These are phyloP conservation scores for Codiaeum variegatum DNA, from an alignment of 441 rosid genomes.

Conservation along the genomic window DNA sequence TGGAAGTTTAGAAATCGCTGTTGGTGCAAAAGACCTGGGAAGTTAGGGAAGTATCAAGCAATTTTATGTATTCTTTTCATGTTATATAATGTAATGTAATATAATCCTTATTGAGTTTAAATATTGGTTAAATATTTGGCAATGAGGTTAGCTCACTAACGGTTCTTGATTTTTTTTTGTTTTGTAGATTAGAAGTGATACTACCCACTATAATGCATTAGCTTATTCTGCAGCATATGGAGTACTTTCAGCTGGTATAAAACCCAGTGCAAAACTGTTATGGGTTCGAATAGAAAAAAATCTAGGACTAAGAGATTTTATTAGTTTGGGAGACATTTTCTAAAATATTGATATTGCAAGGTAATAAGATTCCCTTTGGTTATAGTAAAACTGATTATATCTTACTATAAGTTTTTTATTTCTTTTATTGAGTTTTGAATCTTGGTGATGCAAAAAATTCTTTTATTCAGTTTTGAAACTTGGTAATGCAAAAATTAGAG, in stretches of 20 bases:
- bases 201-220: constrained; percentile 92
- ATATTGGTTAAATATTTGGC: background rate
- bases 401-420: background rate
- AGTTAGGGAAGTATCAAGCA: constrained; percentile 64
- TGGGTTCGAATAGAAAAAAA: constrained; percentile 76
- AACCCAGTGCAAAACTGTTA: too few species aligned
- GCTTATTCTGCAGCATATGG: constrained; percentile 93
- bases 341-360: constrained; percentile 69
- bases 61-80: constrained; percentile 93
- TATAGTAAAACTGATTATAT: background rate
- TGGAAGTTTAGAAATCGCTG: constrained; percentile 82
- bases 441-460: constrained; percentile 36
- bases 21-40: constrained; percentile 77
- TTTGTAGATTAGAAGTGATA: constrained; percentile 85
- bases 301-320: constrained; percentile 80
- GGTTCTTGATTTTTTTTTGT: constrained; percentile 18
- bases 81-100: constrained; percentile 44
- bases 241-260: constrained; percentile 89
- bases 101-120: background rate
- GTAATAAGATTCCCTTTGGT: constrained; percentile 27
- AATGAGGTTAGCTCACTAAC: constrained; percentile 10
- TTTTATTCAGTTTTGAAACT: constrained; percentile 13
- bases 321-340: constrained; percentile 63
- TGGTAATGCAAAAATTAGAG: constrained; percentile 49
- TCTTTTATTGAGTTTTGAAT: background rate